Percentiles rank a stretch among this genome's conserved stretches.
Evolutionary conservation across 306 rosid species (phyloP).

Genomic region (Prunus mume): DNA sequence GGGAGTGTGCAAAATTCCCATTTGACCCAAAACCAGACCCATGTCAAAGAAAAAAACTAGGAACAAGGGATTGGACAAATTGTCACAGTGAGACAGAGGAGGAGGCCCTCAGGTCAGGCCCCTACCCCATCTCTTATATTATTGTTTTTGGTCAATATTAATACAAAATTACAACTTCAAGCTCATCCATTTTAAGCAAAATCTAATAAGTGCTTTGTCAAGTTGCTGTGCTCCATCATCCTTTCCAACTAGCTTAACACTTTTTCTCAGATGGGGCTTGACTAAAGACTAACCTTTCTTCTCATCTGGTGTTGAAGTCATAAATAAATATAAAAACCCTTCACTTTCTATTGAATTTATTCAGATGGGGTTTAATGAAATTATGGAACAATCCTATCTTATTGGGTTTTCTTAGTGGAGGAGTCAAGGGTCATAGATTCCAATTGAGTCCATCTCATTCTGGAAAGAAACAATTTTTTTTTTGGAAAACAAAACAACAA

Average conservation of each 20-base stretch:
- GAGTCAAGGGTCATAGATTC: constrained; percentile 65
- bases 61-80: neutral
- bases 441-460: constrained; percentile 40
- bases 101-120: constrained; percentile 12
- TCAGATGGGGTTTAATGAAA: constrained; percentile 18
- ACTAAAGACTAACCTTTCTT: constrained; percentile 45
- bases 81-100: neutral
- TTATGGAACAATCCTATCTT: constrained; percentile 18
- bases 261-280: constrained; percentile 57
- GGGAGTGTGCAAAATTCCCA: constrained; percentile 60
- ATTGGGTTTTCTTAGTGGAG: constrained; percentile 61
- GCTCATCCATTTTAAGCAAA: constrained; percentile 30
- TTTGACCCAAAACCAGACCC: constrained; percentile 33
- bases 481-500: neutral
- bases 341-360: constrained; percentile 21
- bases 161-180: neutral
- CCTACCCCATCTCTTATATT: constrained; percentile 2
- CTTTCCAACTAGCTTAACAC: constrained; percentile 39
- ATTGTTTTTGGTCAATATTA: constrained; percentile 14
- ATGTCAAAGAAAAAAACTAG: neutral
- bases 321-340: neutral
- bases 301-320: constrained; percentile 27
- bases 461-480: constrained; percentile 26
- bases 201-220: constrained; percentile 21
- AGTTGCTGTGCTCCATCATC: constrained; percentile 6